phyloP scores from a whole-genome alignment of 306 rosid species.

The Medicago truncatula region DNA sequence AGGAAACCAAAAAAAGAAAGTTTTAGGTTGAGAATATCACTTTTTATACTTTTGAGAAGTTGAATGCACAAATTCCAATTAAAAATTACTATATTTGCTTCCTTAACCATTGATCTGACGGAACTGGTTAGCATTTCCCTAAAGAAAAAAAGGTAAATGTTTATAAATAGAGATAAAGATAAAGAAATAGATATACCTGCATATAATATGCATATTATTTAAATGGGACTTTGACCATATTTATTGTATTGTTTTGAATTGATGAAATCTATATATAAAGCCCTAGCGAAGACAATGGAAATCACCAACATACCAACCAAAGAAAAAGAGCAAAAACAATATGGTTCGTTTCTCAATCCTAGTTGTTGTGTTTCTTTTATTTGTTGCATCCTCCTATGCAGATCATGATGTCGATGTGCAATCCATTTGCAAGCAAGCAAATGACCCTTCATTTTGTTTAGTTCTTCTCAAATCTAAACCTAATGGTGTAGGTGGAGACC shows the following conservation, averaged over 20 bases:
- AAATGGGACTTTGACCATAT: no score
- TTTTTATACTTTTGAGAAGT: no score
- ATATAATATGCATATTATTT: no score
- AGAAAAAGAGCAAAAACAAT: neutral
- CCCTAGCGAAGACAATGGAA: neutral
- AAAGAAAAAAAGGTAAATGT: no score
- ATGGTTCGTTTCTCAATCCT: neutral
- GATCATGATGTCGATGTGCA: neutral
- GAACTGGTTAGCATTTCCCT: no score
- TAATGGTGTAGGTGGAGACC: neutral
- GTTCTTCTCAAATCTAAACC: neutral
- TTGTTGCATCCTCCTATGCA: neutral
- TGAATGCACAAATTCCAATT: no score
- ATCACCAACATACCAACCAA: neutral
- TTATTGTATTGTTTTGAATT: neutral
- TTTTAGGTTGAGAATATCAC: no score
- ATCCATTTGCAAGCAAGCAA: neutral
- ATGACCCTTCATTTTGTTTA: neutral
- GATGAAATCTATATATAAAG: neutral
- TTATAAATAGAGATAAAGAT: no score
- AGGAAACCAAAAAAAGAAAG: no score
- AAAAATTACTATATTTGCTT: no score
- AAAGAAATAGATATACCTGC: no score
- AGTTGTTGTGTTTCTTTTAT: neutral
- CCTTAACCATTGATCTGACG: no score